These are phyloP conservation scores for Saccharomycopsis fermentans DNA, from an alignment of 805 yeast species.

Conservation along the genomic window DNA sequence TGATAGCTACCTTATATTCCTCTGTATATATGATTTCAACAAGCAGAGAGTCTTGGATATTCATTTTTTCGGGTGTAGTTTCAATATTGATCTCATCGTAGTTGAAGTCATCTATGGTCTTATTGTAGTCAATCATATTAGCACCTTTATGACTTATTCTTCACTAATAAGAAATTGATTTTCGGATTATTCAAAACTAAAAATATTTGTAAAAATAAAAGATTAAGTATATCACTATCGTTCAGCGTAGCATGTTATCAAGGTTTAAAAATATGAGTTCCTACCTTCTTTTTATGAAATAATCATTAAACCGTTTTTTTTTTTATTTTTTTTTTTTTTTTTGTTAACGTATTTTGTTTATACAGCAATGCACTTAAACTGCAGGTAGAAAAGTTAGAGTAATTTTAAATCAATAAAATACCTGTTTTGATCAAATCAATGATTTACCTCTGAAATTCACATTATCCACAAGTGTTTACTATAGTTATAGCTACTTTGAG, in stretches of 20 bases:
- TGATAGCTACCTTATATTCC: conserved; percentile 57
- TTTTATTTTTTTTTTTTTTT: neutral
- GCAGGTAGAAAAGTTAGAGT: neutral
- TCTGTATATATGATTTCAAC: conserved; percentile 64
- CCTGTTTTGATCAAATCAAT: too few relatives aligned
- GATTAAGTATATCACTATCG: too few relatives aligned
- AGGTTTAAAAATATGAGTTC: neutral
- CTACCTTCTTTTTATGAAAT: neutral
- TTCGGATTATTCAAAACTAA: too few relatives aligned
- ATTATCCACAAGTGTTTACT: too few relatives aligned
- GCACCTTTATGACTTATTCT: too few relatives aligned
- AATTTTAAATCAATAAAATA: too few relatives aligned
- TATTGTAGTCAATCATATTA: neutral
- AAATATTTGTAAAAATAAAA: too few relatives aligned
- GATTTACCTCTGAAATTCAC: too few relatives aligned
- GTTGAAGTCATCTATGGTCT: conserved; percentile 20
- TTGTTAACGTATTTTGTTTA: neutral
- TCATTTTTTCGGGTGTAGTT: conserved; percentile 25
- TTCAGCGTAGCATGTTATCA: too few relatives aligned
- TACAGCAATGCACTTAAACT: neutral
- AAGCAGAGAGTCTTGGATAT: conserved; percentile 36
- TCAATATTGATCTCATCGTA: conserved; percentile 32
- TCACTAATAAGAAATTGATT: too few relatives aligned
- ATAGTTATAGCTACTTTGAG: too few relatives aligned
- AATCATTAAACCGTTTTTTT: too few relatives aligned